Evolutionary conservation across 176 grass and related monocot genomes (phyloP), one percentile per base, ranked within the genome.

Genomic region (Miscanthus lutarioriparius): DNA sequence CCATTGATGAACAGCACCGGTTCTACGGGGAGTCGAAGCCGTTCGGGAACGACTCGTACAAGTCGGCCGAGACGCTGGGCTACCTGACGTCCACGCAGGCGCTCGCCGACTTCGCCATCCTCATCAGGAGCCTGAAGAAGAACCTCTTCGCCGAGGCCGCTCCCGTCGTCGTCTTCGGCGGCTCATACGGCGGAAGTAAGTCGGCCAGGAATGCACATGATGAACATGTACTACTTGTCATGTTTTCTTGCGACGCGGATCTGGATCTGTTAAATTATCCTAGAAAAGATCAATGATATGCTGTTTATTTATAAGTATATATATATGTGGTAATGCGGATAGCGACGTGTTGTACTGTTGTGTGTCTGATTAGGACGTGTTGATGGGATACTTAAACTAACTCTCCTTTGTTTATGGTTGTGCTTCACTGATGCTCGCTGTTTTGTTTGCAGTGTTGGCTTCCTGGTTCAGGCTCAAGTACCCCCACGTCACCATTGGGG

Each of bases 391-490:
- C 20, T 54, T 58, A n/a, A 64, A 47, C 4, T 3, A 11, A 47
- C 7, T 47, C 41, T 17, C 4, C 8, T 8, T 81, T 58, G 36
- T 64, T 83, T 89, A 3, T 72, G 73, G 35, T 3, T 16, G 54
- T 54, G 14, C 6, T 45, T 53, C 16, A 81, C 17, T 58, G 44
- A 90, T 76, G 80, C 74, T 53, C 53, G 61, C 3, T 93, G 93
- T 95, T 70, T 28, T 35, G 64, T 38, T 74, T 51, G 72, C 15
- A 74, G 72, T 74, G 96, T 45, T 98, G 73, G 91, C 96, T 13
- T 91, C 96, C 1, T 98, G 96, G 96, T 95, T 98, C 93, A 91
- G 96, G 83, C 74, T 98, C 20, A 98, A 98, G 84, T 98, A 98
- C 70, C 96, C 96, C 22, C 96, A 95, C n/a, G 80, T 98, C 11